Evolutionary conservation across 2,329 filamentous ascomycete species (phyloP).

Genomic region (Sarocladium kiliense): DNA sequence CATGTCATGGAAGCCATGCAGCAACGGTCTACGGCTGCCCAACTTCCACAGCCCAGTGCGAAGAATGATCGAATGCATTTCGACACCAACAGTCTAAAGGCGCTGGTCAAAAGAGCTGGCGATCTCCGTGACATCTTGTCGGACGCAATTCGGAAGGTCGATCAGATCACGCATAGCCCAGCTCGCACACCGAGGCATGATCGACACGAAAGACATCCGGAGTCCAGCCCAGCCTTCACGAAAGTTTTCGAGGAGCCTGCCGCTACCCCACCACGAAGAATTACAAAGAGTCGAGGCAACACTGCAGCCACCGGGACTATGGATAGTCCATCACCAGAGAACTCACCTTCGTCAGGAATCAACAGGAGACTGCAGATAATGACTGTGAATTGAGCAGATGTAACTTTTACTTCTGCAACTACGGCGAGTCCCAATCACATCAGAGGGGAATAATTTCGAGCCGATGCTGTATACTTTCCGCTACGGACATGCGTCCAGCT

Average conservation of each 20-base stretch:
- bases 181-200: slow-evolving; percentile 42
- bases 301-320: slow-evolving; percentile 49
- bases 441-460: background rate
- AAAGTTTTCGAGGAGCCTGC: slow-evolving; percentile 60
- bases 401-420: no score
- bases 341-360: slow-evolving; percentile 46
- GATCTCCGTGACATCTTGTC: slow-evolving; percentile 55
- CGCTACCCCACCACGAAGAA: slow-evolving; percentile 47
- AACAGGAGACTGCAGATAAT: slow-evolving; percentile 57
- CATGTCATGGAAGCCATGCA: slow-evolving; percentile 63
- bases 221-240: slow-evolving; percentile 63
- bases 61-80: slow-evolving; percentile 51
- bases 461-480: background rate
- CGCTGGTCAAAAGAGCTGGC: slow-evolving; percentile 58
- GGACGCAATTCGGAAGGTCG: slow-evolving; percentile 53
- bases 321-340: slow-evolving; percentile 44
- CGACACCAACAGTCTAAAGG: slow-evolving; percentile 63
- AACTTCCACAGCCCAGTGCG: slow-evolving; percentile 21
- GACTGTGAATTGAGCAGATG: slow-evolving; percentile 48
- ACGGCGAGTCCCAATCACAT: no score
- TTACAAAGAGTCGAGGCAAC: slow-evolving; percentile 48
- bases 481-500: slow-evolving; percentile 1
- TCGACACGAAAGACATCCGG: slow-evolving; percentile 27
- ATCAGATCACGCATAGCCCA: slow-evolving; percentile 54
- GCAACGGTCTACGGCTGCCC: slow-evolving; percentile 42